Evolutionary conservation across 139 green algal genomes (phyloP).

Genomic region (Chlorokybus atmophyticus): DNA sequence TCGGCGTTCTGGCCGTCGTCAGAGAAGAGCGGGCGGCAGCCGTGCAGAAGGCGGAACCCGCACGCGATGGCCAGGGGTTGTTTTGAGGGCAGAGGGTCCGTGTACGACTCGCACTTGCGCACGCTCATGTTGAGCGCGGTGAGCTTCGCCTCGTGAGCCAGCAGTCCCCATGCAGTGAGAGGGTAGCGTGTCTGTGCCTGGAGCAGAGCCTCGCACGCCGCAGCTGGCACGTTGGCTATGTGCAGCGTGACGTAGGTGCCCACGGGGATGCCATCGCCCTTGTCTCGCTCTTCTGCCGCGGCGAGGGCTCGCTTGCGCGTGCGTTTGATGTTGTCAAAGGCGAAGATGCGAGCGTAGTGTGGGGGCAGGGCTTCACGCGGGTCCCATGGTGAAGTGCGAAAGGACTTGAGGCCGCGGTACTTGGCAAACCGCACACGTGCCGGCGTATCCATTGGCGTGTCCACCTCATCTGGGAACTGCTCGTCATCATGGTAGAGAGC

Average conservation of each 20-base stretch:
- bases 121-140: conserved; percentile 69
- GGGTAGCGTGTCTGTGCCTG: conserved; percentile 18
- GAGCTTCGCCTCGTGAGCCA: conserved; percentile 86
- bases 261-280: conserved; percentile 12
- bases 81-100: conserved; percentile 50
- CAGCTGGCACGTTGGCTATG: conserved; percentile 40
- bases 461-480: conserved; percentile 78
- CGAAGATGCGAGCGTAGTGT: conserved; percentile 82
- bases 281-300: conserved; percentile 1
- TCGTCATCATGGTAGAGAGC: conserved; percentile 46
- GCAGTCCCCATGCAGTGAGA: conserved; percentile 54
- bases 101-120: conserved; percentile 45
- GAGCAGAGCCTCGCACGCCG: background rate
- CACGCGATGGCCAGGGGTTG: conserved; percentile 64
- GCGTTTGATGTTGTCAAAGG: conserved; percentile 79
- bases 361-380: conserved; percentile 55
- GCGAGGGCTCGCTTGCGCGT: conserved; percentile 27
- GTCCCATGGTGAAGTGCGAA: conserved; percentile 80
- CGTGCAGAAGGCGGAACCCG: conserved; percentile 31
- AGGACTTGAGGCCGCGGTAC: conserved; percentile 79
- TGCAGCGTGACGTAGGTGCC: conserved; percentile 60
- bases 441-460: conserved; percentile 50
- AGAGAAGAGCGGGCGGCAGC: conserved; percentile 47
- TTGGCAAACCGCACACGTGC: conserved; percentile 55
- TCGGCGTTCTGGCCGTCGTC: conserved; percentile 56